A percentile compares a stretch with the other conserved stretches of the same genome.
phyloP scores from a whole-genome alignment of 345 rosid species.

The Angophora floribunda region DNA sequence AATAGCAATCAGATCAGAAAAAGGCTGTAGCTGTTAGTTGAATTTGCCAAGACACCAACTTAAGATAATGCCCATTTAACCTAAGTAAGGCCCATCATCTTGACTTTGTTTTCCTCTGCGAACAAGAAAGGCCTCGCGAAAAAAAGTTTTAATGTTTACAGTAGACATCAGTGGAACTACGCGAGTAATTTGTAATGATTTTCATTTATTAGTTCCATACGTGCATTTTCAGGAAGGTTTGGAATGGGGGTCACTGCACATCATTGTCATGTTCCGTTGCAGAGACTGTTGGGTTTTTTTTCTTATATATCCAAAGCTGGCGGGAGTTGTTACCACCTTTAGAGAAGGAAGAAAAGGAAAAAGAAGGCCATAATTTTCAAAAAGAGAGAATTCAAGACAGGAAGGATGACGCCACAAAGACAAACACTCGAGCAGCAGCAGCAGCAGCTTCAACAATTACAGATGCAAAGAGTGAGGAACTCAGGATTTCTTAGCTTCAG shows the following conservation, averaged over 20 bases:
- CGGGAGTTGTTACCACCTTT: neutral
- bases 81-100: neutral
- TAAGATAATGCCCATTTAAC: conserved; percentile 12
- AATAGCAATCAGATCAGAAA: neutral
- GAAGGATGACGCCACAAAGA: neutral
- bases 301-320: conserved; percentile 2
- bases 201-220: neutral
- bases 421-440: neutral
- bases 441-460: neutral
- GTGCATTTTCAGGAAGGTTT: neutral
- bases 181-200: neutral
- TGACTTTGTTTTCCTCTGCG: neutral
- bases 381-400: neutral
- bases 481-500: conserved; percentile 17
- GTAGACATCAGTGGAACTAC: neutral
- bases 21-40: conserved; percentile 7
- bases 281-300: conserved; percentile 6
- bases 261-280: conserved; percentile 6
- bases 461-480: conserved; percentile 42
- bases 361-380: conserved; percentile 24
- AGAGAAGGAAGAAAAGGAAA: neutral
- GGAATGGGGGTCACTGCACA: neutral
- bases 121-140: neutral
- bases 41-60: conserved; percentile 12
- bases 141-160: neutral